Evolutionary conservation across 306 rosid genomes (phyloP).

Genomic region (Malus asiatica): DNA sequence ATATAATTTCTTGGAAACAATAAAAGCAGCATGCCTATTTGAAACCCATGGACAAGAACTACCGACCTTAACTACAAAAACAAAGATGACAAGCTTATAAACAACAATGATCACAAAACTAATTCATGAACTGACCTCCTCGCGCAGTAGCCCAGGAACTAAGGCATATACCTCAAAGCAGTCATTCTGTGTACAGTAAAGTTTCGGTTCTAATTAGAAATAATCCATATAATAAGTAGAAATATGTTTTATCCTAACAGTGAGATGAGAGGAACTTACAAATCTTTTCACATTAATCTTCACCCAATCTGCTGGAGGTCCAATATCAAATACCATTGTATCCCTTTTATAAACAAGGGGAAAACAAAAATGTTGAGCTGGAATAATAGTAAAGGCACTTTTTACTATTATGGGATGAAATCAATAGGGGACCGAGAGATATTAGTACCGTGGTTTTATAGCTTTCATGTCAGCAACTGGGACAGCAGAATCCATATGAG

Average conservation of each 20-base stretch:
- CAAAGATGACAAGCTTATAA: background rate
- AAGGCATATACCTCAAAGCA: constrained; percentile 68
- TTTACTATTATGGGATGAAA: background rate
- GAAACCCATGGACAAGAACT: background rate
- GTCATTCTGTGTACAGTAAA: constrained; percentile 38
- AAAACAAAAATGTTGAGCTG: background rate
- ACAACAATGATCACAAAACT: background rate
- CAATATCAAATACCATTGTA: constrained; percentile 49
- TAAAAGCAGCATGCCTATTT: background rate
- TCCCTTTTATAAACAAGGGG: constrained; percentile 36
- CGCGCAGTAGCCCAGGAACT: constrained; percentile 77
- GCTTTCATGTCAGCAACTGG: constrained; percentile 55
- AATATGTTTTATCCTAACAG: background rate
- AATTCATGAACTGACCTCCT: constrained; percentile 42
- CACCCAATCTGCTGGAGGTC: constrained; percentile 80
- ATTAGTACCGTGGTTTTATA: constrained; percentile 49
- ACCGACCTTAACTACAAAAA: background rate
- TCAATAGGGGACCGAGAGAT: background rate
- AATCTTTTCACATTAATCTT: constrained; percentile 69
- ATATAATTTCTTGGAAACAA: background rate
- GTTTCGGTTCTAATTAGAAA: background rate
- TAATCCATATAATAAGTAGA: background rate
- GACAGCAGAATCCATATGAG: constrained; percentile 38
- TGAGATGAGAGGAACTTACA: constrained; percentile 30
- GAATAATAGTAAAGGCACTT: background rate